Conservation (phyloP, 805 yeast species). For the Yarrowia deformans region DNA sequence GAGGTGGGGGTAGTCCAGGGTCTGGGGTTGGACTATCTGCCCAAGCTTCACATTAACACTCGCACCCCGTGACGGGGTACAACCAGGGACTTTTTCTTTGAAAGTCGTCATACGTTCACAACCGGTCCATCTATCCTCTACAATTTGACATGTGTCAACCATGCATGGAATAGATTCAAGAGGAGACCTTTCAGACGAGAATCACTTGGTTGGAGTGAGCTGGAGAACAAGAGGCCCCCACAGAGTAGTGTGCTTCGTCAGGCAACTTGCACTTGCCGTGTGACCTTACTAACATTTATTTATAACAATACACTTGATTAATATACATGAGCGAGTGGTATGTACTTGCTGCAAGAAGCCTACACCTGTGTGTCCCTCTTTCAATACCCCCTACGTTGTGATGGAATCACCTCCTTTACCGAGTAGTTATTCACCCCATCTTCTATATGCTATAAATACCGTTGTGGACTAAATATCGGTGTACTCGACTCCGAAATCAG, state of each 20-base stretch:
- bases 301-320: background rate
- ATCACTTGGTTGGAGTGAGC: no score
- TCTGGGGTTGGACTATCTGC: constrained; percentile 1
- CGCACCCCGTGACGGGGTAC: background rate
- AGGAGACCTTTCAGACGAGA: no score
- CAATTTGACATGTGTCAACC: background rate
- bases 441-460: constrained; percentile 35
- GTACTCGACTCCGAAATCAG: constrained; percentile 86
- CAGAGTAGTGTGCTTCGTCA: background rate
- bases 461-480: constrained; percentile 6
- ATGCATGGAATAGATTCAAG: background rate
- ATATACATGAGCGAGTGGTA: no score
- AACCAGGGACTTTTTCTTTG: no score
- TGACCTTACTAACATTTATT: constrained; percentile 7
- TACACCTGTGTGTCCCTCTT: no score
- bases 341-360: no score
- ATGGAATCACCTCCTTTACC: no score
- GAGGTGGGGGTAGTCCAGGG: constrained; percentile 9
- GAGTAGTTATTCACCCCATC: no score
- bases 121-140: no score
- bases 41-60: background rate
- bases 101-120: no score
- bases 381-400: no score
- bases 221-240: no score
- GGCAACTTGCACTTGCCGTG: background rate